phyloP scores from a whole-genome alignment of 148 eudicot genomes.

The Rhododendron vialii region DNA sequence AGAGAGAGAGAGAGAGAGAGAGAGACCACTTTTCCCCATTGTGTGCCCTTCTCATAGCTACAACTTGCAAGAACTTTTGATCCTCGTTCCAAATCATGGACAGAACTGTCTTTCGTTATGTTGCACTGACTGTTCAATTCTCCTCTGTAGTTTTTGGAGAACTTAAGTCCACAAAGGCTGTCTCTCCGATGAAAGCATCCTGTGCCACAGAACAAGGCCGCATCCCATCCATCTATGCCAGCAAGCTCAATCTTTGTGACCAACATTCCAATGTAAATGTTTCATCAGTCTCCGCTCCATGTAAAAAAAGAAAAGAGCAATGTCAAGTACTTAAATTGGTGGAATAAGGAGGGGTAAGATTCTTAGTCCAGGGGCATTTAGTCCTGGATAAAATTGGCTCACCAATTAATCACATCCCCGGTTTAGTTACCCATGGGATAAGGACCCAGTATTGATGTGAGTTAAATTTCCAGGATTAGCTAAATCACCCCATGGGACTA shows the following conservation, averaged over 20 bases:
- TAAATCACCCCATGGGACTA: no score
- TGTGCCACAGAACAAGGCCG: conserved; percentile 34
- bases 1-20: background rate
- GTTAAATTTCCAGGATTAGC: no score
- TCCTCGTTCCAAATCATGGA: conserved; percentile 33
- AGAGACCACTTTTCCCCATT: conserved; percentile 48
- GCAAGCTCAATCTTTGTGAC: conserved; percentile 35
- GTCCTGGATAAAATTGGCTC: no score
- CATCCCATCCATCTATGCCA: conserved; percentile 36
- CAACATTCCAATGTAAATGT: background rate
- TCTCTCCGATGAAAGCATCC: conserved; percentile 48
- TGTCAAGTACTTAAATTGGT: background rate
- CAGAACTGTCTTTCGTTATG: background rate
- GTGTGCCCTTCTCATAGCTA: conserved; percentile 36
- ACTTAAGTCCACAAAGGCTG: conserved; percentile 32
- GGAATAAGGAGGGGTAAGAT: background rate
- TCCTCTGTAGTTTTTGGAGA: conserved; percentile 4
- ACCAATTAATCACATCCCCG: no score
- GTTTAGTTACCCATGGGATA: no score
- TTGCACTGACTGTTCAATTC: conserved; percentile 6
- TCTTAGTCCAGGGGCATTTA: no score
- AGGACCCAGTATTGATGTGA: no score
- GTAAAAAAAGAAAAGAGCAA: background rate
- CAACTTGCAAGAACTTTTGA: conserved; percentile 37
- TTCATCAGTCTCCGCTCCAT: background rate